Evolutionary conservation across 805 yeast genomes (phyloP), one percentile per base, ranked within the genome.

Genomic region (Clavispora asparagi): DNA sequence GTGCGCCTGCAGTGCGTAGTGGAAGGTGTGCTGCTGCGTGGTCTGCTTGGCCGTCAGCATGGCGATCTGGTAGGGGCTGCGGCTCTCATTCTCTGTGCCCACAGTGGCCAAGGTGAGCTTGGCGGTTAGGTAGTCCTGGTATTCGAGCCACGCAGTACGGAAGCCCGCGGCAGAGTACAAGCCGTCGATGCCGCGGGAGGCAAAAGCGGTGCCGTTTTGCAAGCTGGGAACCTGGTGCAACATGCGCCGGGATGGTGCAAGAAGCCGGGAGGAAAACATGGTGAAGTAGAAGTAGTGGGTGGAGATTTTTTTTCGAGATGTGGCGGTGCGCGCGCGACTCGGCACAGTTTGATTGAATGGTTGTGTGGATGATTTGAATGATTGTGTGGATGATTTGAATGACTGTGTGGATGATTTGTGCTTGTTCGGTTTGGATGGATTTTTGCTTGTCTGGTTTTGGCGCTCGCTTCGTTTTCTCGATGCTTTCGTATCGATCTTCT

Each of bases 1-100:
- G 70, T 87, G 92, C 2, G 90, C 83, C 62, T 87, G 95, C 5
- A 96, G 87, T 3, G 98, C 97, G 59, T 77, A 80, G 67, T 91
- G 94, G 74, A 84, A 91, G n/a, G 79, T 65, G 45, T 79, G 78
- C 30, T 90, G 83, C 56, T 79, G 78, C 28, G 81, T 78, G 28
- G 86, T 73, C 51, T 81, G 78, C 57, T 78, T 77, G 4, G 90
- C 85, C 0, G 94, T 81, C 53, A 82, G 77, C 48, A 81, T 65
- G 47, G 82, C 62, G 45, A 88, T 79, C 50, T 86, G 86, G 62
- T 84, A 80, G 3, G 96, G 92, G 16, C 77, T 69, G 61, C 86
- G 80, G 7, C 85, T 77, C 64, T 89, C 97, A 62, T 82, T 77
- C 45, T 81, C 84, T 1, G 96, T 87, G 13, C 95, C 97, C 41